Evolutionary conservation across 2,329 filamentous ascomycete genomes (phyloP), one percentile per base, ranked within the genome.

Genomic region (Claviceps arundinis): DNA sequence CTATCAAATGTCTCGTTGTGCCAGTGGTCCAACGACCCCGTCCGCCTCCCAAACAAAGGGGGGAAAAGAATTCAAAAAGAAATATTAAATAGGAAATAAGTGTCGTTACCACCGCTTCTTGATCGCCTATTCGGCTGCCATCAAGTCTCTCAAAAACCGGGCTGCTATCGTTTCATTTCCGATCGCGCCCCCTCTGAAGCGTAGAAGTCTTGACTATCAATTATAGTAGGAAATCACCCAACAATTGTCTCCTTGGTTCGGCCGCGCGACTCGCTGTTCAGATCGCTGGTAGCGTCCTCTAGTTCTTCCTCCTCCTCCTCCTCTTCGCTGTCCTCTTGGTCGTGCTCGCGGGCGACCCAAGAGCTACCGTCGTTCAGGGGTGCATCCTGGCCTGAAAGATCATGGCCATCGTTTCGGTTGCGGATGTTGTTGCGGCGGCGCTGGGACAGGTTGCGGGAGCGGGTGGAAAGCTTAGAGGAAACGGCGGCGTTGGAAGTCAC

Each of bases 401-500:
- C 90, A 54, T 89, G 77, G 7, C 87, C 58, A 62, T 91, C 86
- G 54, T 81, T 78, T 57, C 80, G 77, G 55, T 77, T 78, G 58
- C 74, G 75, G 63, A 85, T 80, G 65, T 85, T 84, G 66, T 84
- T 83, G 54, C 84, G 81, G 58, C 89, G 85, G 60, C 90, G 85
- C 68, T 89, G 88, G 46, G 88, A 95, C 38, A 97, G 79, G 16
- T 85, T 94, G 60, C 90, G 88, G 42, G 91, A 82, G 54, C 93
- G 88, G 17, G 84, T 86, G 4, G 89, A 95, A 48, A 98, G 81
- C 68, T 88, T 90, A 57, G 90, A 84, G 52, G 79, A 85, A 60
- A 98, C 89, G 46, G 88, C 84, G 5, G 93, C 91, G 64, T 94
- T 93, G 62, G 89, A 84, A 53, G 82, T 80, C 41, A 97, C 89